phyloP scores from a whole-genome alignment of 768 basidiomycete species.

The Cystofilobasidium macerans region DNA sequence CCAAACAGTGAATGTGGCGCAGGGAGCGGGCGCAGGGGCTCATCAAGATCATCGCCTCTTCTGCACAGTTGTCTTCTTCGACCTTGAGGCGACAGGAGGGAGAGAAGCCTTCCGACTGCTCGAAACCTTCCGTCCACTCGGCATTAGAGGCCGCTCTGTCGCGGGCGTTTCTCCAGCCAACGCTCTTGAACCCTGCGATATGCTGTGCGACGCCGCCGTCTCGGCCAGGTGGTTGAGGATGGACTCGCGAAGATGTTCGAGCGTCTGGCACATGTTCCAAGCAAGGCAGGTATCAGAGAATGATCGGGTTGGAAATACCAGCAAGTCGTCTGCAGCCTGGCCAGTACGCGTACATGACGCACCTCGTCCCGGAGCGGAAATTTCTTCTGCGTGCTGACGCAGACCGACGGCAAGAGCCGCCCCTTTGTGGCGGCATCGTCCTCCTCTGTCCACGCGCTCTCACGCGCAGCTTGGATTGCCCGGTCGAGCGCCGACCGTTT shows the following conservation, averaged over 20 bases:
- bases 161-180: too few species aligned
- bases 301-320: too few species aligned
- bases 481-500: conserved; percentile 1
- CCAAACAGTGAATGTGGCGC: too few species aligned
- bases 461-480: neutral
- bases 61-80: too few species aligned
- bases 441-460: conserved; percentile 8
- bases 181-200: neutral
- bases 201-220: neutral
- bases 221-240: neutral
- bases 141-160: too few species aligned
- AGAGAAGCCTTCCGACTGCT: too few species aligned
- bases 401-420: neutral
- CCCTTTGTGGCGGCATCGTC: neutral
- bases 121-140: too few species aligned
- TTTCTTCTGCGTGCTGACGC: neutral
- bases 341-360: neutral
- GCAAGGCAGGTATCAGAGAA: too few species aligned
- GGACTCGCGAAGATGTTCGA: neutral
- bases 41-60: too few species aligned
- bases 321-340: too few species aligned
- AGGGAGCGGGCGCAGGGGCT: too few species aligned
- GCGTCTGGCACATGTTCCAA: neutral
- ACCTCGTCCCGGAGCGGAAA: neutral
- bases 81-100: too few species aligned